A percentile compares a stretch with the other conserved stretches of the same genome.
Conservation (phyloP, 495 filamentous ascomycete species). For the Penicillium robsamsonii region DNA sequence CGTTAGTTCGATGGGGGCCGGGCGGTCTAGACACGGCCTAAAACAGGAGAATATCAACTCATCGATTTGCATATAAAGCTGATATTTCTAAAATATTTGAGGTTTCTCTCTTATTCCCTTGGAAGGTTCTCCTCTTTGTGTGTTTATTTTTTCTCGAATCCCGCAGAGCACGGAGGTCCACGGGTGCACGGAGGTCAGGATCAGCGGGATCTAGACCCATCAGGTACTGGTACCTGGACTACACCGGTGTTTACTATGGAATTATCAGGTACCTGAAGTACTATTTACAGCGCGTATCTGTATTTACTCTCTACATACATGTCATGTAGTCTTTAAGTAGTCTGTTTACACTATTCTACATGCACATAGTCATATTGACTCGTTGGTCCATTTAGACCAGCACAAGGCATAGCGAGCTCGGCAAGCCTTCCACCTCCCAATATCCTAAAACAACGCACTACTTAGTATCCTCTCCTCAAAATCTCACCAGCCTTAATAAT, state of each 20-base stretch:
- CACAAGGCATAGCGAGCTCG: no score
- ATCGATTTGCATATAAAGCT: not conserved
- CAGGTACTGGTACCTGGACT: conserved; percentile 4
- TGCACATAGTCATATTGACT: no score
- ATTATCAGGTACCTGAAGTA: not conserved
- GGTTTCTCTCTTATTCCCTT: not conserved
- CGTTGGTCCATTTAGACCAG: no score
- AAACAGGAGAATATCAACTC: conserved; percentile 21
- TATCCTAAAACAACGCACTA: not conserved
- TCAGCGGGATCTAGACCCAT: conserved; percentile 31
- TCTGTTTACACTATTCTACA: no score
- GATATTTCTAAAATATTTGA: not conserved
- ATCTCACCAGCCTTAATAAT: not conserved
- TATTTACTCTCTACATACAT: no score
- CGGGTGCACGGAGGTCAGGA: conserved; percentile 19
- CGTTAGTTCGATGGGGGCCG: conserved; percentile 20
- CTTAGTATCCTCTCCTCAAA: not conserved
- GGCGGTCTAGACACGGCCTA: conserved; percentile 32
- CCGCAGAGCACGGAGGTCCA: conserved; percentile 11
- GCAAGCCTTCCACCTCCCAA: no score
- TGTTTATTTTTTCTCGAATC: conserved; percentile 4
- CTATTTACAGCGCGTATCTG: no score
- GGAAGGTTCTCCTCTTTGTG: conserved; percentile 7
- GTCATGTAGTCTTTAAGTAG: no score
- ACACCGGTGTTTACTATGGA: no score